Evolutionary conservation across 169 alveolate genomes (phyloP).

Genomic region (Theileria parva): DNA sequence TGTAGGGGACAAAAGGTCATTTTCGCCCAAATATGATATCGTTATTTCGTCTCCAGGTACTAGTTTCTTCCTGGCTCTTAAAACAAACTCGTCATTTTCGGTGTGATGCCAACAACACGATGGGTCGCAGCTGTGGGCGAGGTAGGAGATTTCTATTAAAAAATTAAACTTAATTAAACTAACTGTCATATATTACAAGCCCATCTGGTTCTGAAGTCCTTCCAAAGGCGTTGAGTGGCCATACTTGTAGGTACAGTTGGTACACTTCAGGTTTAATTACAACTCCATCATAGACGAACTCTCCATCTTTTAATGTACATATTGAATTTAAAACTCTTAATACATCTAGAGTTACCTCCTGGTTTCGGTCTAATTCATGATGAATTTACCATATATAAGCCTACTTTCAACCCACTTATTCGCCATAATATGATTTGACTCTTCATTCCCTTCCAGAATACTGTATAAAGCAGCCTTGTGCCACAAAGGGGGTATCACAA

Average conservation of each 20-base stretch:
- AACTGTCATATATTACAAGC: constrained; percentile 74
- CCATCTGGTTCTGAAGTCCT: constrained; percentile 81
- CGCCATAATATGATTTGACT: constrained; percentile 23
- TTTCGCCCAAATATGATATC: constrained; percentile 83
- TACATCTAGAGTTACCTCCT: constrained; percentile 70
- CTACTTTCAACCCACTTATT: constrained; percentile 60
- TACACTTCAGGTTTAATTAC: constrained; percentile 69
- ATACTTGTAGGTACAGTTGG: constrained; percentile 76
- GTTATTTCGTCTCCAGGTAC: constrained; percentile 83
- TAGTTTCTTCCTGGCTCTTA: constrained; percentile 77
- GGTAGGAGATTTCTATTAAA: constrained; percentile 74
- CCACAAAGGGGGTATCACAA: constrained; percentile 81
- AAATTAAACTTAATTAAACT: constrained; percentile 27
- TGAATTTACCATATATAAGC: neutral
- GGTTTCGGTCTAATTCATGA: constrained; percentile 64
- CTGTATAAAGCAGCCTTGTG: constrained; percentile 83
- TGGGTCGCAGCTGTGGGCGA: constrained; percentile 84
- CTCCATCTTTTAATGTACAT: constrained; percentile 57
- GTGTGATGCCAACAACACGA: constrained; percentile 85
- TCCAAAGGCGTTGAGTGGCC: constrained; percentile 84
- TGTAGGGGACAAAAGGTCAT: constrained; percentile 79
- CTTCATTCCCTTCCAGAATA: constrained; percentile 53
- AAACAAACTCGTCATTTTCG: constrained; percentile 76
- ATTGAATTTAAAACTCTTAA: constrained; percentile 69
- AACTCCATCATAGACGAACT: constrained; percentile 54